Conservation (phyloP, 345 rosid species). For the Euclidium syriacum region DNA sequence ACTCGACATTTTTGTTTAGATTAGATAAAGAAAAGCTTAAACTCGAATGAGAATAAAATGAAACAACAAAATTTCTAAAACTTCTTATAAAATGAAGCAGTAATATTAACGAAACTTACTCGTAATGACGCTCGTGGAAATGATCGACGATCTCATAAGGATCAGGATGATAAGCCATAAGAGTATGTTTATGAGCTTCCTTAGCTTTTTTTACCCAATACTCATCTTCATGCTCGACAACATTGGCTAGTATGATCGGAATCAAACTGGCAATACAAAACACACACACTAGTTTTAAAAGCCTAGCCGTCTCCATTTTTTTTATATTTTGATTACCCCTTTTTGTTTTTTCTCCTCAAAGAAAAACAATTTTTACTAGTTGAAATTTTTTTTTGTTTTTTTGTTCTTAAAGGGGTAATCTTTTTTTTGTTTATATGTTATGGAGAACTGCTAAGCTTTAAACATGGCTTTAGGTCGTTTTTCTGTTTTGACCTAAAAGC, state of each 20-base stretch:
- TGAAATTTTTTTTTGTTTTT: neutral
- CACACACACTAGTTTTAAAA: slow-evolving; percentile 25
- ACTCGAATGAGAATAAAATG: too few relatives aligned
- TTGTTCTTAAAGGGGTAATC: slow-evolving; percentile 18
- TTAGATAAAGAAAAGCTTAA: too few relatives aligned
- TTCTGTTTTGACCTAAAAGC: slow-evolving; percentile 25
- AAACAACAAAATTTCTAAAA: too few relatives aligned
- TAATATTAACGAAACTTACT: slow-evolving; percentile 8
- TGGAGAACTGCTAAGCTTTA: slow-evolving; percentile 30
- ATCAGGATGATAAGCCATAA: slow-evolving; percentile 35
- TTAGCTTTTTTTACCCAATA: slow-evolving; percentile 48
- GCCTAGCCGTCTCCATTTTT: slow-evolving; percentile 31
- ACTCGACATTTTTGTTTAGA: too few relatives aligned
- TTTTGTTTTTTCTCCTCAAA: neutral
- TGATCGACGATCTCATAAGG: slow-evolving; percentile 46
- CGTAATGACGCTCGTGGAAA: slow-evolving; percentile 35
- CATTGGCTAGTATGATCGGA: slow-evolving; percentile 34
- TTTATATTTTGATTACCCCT: slow-evolving; percentile 19
- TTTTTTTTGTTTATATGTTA: slow-evolving; percentile 3
- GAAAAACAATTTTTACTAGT: neutral
- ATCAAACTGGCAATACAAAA: slow-evolving; percentile 32
- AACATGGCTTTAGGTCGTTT: slow-evolving; percentile 22
- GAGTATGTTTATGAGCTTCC: slow-evolving; percentile 29
- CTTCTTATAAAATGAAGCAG: too few relatives aligned
- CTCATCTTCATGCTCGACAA: slow-evolving; percentile 36